Evolutionary conservation across 345 rosid genomes (phyloP).

Genomic region (Salix suchowensis): DNA sequence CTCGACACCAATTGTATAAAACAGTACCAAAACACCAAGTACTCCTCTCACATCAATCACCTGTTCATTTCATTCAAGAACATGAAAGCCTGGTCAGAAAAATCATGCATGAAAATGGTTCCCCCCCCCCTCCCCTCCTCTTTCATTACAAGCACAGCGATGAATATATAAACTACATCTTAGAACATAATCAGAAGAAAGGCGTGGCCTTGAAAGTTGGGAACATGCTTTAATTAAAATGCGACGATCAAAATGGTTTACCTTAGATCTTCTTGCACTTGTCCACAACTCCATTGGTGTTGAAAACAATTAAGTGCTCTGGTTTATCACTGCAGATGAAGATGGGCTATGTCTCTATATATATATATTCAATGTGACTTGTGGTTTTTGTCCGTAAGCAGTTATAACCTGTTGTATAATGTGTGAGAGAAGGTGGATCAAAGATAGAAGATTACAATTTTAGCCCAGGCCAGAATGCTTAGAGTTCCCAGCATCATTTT

Average conservation of each 20-base stretch:
- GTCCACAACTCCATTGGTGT: constrained; percentile 15
- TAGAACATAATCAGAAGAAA: not conserved
- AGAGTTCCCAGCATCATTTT: not conserved
- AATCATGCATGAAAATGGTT: not conserved
- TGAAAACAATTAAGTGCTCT: not conserved
- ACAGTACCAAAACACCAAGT: constrained; percentile 20
- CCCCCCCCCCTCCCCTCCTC: too few relatives aligned
- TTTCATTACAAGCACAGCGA: not conserved
- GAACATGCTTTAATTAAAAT: not conserved
- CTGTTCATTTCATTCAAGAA: constrained; percentile 11
- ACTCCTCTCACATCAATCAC: constrained; percentile 10
- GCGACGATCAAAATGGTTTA: not conserved
- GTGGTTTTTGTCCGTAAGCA: not conserved
- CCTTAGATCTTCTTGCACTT: constrained; percentile 13
- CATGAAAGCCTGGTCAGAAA: not conserved
- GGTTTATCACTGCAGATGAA: not conserved
- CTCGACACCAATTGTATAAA: constrained; percentile 33
- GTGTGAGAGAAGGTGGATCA: not conserved
- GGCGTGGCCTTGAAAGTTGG: not conserved
- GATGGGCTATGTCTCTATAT: not conserved
- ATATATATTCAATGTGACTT: not conserved
- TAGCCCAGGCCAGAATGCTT: not conserved
- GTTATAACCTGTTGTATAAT: not conserved
- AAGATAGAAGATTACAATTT: not conserved
- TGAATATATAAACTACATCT: not conserved